Base-by-base conservation (phyloP, 345 rosid genomes). In the Salix suchowensis region DNA sequence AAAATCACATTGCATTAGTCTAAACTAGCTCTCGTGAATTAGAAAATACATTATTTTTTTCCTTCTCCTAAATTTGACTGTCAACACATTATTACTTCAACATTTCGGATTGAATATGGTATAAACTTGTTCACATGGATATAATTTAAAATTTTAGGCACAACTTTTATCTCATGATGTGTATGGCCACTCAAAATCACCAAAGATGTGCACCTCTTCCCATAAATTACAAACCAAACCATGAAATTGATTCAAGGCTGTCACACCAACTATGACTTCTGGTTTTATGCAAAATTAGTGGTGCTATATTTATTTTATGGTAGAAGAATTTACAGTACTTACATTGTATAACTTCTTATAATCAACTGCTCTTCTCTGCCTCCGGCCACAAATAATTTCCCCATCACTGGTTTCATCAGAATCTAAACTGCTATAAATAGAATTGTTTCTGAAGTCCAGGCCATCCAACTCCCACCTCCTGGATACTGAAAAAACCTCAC, bases 331-430 rank as follows among this genome's bases (percentile, higher is more conserved):
- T 65, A 26, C 28, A 75, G 65, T 65, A 87, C 98, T 91, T 85
- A 92, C 99, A 85, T 86, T 87, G 84, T 91, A 90, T 78, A 96
- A 81, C 83, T 92, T 86, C 88, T 79, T 92, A 81, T 96, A 96
- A 80, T 96, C 98, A 79, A 93, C 97, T 37, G 88, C 85, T 77
- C 85, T 88, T 72, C 97, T 85, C 83, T 87, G 93, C 79, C 99
- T 89, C 54, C 89, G 97, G 67, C 97, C 95, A 75, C 68, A 68
- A 52, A 89, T 66, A 79, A 90, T 79, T 83, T 91, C 94, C 67
- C 83, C 91, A 73, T 88, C 94, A 64, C 88, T 85, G 75, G 84
- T 78, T 81, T 83, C 97, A 60, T 79, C 84, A 78, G 89, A 89
- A 72, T 85, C 91, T 67, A 74, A 74, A 75, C 80, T 76, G 78